Base-by-base conservation (phyloP, 768 basidiomycete genomes). In the Lentinula aciculospora region DNA sequence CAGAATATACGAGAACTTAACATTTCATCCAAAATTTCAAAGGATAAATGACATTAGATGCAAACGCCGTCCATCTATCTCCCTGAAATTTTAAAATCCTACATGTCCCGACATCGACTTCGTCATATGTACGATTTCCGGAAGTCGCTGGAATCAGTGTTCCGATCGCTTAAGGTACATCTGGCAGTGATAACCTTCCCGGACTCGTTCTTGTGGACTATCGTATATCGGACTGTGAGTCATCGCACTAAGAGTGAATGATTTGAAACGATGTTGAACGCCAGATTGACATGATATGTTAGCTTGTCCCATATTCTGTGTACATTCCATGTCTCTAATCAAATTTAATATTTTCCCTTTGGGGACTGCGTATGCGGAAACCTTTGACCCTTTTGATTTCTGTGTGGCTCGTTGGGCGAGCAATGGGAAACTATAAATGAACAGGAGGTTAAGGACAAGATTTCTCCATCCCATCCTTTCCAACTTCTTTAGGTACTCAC, bases 281-380 rank as follows among this genome's bases (percentile, higher is more conserved):
- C 49, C 49, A 27, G 4, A 40, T 34, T 51, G 51, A 53, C 51
- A 53, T 36, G 49, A 50, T 50, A 50, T 50, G 49, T 34, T 48
- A 28, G n/a, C n/a, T n/a, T 50, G 21, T 2, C 32, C 32, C 23
- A 31, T 50, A 31, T 47, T 23, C n/a, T 6, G 6, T 25, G 7
- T 36, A 4, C 49, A 51, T 36, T 34, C 49, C 49, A 51, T 23
- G 5, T 19, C 31, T 36, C 29, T 51, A 34, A 19, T 36, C 49
- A 51, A 51, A 51, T 51, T 19, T 51, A 36, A 39, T 25, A n/a
- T 28, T 25, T 53, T n/a, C 51, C 36, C 23, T 36, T 53, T 39
- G 6, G 10, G 51, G 51, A 53, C 27, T 39, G 49, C 12, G 31
- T 34, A 51, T 19, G 21, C 21, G 49, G 31, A 29, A 17, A n/a